Conservation (phyloP, 495 filamentous ascomycete genomes). For the Podospora appendiculata region DNA sequence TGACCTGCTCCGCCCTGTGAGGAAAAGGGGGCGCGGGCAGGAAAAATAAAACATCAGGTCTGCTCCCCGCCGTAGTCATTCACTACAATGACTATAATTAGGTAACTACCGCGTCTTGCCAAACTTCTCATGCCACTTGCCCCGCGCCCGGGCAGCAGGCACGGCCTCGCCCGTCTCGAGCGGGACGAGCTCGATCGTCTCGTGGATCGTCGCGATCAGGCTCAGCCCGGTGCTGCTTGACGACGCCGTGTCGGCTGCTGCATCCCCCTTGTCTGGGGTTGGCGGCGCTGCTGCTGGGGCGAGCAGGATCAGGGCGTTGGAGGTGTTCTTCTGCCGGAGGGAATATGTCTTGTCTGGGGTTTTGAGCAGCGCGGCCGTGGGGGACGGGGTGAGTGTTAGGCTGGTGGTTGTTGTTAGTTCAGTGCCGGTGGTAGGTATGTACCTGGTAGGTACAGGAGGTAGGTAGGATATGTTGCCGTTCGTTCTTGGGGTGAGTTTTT, state of each 20-base stretch:
- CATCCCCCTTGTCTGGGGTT: slow-evolving; percentile 4
- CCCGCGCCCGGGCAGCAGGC: slow-evolving; percentile 40
- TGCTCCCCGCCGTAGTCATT: too few species aligned
- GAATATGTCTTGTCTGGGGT: slow-evolving; percentile 63
- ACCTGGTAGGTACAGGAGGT: too few species aligned
- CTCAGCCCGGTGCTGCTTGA: slow-evolving; percentile 39
- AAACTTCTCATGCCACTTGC: slow-evolving; percentile 91
- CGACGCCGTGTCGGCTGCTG: not conserved
- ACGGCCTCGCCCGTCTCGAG: slow-evolving; percentile 17
- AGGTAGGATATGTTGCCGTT: too few species aligned
- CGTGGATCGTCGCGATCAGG: slow-evolving; percentile 61
- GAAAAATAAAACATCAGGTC: too few species aligned
- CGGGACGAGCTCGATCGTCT: slow-evolving; percentile 61
- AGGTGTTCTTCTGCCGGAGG: slow-evolving; percentile 84
- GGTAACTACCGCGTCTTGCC: slow-evolving; percentile 39
- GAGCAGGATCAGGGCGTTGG: slow-evolving; percentile 70
- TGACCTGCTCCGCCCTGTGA: too few species aligned
- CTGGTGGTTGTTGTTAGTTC: slow-evolving; percentile 13
- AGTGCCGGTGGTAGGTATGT: not conserved
- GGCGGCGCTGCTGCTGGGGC: slow-evolving; percentile 24
- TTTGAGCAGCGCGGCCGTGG: slow-evolving; percentile 65
- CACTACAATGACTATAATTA: too few species aligned
- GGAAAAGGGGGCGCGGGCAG: too few species aligned
- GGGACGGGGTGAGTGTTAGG: slow-evolving; percentile 56
- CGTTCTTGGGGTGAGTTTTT: too few species aligned